Evolutionary conservation across 768 basidiomycete species (phyloP).

Genomic region (Kwoniella dejecticola): DNA sequence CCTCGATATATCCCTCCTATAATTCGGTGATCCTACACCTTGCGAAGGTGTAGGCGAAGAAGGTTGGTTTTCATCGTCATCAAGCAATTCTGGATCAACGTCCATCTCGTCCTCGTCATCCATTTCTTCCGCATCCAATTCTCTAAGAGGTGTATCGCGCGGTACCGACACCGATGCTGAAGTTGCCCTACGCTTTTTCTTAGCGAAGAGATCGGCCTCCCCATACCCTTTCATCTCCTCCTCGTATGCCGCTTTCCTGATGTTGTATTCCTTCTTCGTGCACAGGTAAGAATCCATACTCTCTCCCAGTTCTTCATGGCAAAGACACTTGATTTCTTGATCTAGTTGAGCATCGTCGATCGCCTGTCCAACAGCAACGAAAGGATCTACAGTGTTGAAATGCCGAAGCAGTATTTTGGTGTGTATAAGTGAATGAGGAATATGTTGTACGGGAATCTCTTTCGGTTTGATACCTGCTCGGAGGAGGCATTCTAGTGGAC

Average conservation of each 20-base stretch:
- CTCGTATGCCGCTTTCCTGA: neutral
- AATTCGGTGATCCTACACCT: neutral
- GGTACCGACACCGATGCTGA: neutral
- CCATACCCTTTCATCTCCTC: neutral
- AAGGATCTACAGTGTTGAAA: neutral
- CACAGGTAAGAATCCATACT: neutral
- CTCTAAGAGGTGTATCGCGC: neutral
- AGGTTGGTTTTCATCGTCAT: neutral
- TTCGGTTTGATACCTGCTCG: conserved; percentile 30
- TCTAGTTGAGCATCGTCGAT: conserved; percentile 1
- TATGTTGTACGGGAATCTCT: conserved; percentile 29
- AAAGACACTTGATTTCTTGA: conserved; percentile 7
- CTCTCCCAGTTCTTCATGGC: conserved; percentile 2
- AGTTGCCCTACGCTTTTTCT: neutral
- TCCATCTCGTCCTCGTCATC: neutral
- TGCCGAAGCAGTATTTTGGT: conserved; percentile 6
- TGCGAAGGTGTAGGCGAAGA: neutral
- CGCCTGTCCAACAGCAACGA: neutral
- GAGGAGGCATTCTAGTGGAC: conserved; percentile 30
- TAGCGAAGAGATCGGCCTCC: neutral
- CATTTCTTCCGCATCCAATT: neutral
- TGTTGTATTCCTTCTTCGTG: conserved; percentile 3
- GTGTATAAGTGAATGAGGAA: conserved; percentile 31
- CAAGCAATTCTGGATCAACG: neutral
- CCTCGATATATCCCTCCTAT: neutral